Conservation (phyloP, 768 basidiomycete genomes). For the Trametes sanguinea region DNA sequence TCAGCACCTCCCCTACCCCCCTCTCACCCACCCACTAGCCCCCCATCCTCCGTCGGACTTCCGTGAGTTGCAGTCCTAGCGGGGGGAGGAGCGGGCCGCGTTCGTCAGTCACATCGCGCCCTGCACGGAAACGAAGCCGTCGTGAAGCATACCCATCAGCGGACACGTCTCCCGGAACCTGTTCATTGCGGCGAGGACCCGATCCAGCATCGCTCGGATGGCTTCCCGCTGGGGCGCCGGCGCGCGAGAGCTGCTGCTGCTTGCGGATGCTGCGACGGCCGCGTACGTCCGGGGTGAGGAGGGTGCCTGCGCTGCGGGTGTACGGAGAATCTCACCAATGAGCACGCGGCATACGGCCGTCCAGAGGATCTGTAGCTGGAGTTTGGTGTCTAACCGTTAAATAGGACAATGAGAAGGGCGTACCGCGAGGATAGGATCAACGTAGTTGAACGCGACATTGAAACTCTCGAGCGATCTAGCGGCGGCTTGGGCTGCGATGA, state of each 20-base stretch:
- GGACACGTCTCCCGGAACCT: conserved; percentile 23
- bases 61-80: conserved; percentile 13
- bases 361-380: conserved; percentile 21
- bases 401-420: neutral
- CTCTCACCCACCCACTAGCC: neutral
- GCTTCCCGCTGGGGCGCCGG: conserved; percentile 8
- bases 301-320: conserved; percentile 5
- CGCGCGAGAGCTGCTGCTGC: neutral
- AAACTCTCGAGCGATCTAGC: conserved; percentile 11
- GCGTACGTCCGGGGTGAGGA: conserved; percentile 12
- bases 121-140: conserved; percentile 22
- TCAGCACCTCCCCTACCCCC: neutral
- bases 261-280: conserved; percentile 9
- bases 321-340: conserved; percentile 24
- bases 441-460: conserved; percentile 1
- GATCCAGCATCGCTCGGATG: conserved; percentile 18
- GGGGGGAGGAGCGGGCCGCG: neutral
- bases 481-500: conserved; percentile 21
- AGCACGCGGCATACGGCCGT: conserved; percentile 23
- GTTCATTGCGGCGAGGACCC: conserved; percentile 24
- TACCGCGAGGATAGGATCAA: conserved; percentile 27
- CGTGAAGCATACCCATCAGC: conserved; percentile 27
- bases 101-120: conserved; percentile 23
- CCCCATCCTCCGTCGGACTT: neutral
- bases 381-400: neutral